A percentile compares a stretch with the other conserved stretches of the same genome.
Conservation (phyloP, 257 asterid genomes). For the Asclepias syriaca region DNA sequence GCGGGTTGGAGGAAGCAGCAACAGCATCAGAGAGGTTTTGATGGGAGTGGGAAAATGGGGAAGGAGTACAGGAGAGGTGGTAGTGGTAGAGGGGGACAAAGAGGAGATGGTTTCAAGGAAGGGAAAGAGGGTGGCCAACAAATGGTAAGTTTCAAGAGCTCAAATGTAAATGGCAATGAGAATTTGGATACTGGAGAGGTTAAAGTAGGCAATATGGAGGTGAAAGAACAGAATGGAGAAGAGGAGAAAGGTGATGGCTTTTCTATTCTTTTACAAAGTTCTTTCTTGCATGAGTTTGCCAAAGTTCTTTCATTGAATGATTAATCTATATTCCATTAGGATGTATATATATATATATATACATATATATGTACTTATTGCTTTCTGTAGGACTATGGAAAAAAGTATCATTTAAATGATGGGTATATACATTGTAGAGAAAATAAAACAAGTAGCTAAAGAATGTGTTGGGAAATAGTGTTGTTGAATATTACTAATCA, state of each 20-base stretch:
- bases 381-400: not conserved
- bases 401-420: not conserved
- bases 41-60: slow-evolving; percentile 39
- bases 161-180: slow-evolving; percentile 19
- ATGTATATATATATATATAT: not conserved
- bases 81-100: slow-evolving; percentile 41
- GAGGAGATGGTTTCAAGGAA: slow-evolving; percentile 36
- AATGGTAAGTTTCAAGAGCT: slow-evolving; percentile 6
- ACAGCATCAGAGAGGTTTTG: slow-evolving; percentile 48
- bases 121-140: slow-evolving; percentile 18
- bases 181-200: slow-evolving; percentile 33
- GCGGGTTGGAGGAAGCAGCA: slow-evolving; percentile 64
- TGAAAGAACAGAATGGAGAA: slow-evolving; percentile 24
- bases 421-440: not conserved
- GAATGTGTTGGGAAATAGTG: not conserved
- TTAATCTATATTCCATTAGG: not conserved
- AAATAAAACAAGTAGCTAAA: not conserved
- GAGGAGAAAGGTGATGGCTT: not conserved
- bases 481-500: not conserved
- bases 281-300: not conserved
- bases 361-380: not conserved
- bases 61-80: slow-evolving; percentile 55
- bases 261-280: not conserved
- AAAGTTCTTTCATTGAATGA: not conserved
- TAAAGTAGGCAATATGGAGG: slow-evolving; percentile 29